Base-by-base conservation (phyloP, 352 stramenopile genomes). In the Phytophthora hybrid region DNA sequence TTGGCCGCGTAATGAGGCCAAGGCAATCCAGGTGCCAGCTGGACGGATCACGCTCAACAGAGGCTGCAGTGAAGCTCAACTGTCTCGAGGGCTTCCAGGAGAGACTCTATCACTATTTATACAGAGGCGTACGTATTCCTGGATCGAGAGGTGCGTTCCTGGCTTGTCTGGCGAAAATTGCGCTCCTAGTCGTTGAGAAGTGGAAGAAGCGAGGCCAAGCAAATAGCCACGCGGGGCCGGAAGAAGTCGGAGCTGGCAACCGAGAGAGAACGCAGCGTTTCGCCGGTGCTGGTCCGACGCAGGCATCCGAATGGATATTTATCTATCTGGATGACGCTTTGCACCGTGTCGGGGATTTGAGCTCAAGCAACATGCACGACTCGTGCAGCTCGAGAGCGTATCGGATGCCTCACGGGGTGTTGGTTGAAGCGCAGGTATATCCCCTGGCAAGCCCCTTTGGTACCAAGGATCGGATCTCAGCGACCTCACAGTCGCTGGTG, bases 251-350 rank as follows among this genome's bases (percentile, higher is more conserved):
- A 68, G 63, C 16, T 37, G 29, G 49, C 63, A 68, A 57, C 51
- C n/a, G 37, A 76, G 54, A 61, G 60, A 67, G 69, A 71, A 55
- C 23, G 58, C 39, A 76, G 51, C 63, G 57, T 76, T 73, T 73
- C 65, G 13, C 23, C 34, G 47, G 47, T 55, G 57, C 63, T 59
- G 39, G 16, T 19, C n/a, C 5, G 14, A 44, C 37, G 23, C 23
- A 41, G 37, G 21, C 34, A 6, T 5, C 21, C 52, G 13, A 44
- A 44, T 31, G 21, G 52, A 58, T n/a, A 39, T 58, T 54, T 44
- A 44, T 44, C 37, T 31, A 23, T 54, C 47, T 31, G 47, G 47
- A 13, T 7, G n/a, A 9, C 19, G 47, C 47, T 32, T 29, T 29
- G 47, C n/a, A 54, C 19, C 41, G 14, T 4, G 41, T 14, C 16